Base-by-base conservation (phyloP, 176 grass and related monocot genomes). In the Lolium multiflorum region DNA sequence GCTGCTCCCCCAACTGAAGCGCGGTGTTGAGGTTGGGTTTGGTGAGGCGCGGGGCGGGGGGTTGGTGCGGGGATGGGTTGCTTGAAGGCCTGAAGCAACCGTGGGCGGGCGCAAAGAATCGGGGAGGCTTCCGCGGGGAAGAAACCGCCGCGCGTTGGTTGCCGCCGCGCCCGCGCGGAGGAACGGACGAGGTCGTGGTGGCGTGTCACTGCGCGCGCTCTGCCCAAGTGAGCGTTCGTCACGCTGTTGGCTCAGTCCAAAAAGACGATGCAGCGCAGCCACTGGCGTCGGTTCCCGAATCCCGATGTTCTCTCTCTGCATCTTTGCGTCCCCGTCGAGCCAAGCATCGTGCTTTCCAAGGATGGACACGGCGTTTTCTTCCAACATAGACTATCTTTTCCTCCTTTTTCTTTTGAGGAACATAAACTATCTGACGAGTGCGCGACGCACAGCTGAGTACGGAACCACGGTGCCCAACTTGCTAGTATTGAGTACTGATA, bases 1-100 rank as follows among this genome's bases (percentile, higher is more conserved):
- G 64, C 13, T 43, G 17, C 77, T 17, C 65, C 22, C 26, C 11
- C 51, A 39, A 26, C 54, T 25, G 81, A 44, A 16, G 7, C 4
- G 21, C 71, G 11, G 43, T 21, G 69, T 20, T 14, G 11, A 1
- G 71, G 71, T 74, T 16, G 24, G 6, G 72, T 52, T 5, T 75
- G 72, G 22, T 51, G 71, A 13, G 20, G 41, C 10, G 67, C 70
- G 67, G 1, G 64, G 67, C 70, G 67, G 1, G 64, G 71, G 71
- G 24, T 74, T 74, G 71, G 72, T 75, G 47, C n/a, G 1, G 43
- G 71, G 71, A 24, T 22, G 6, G 71, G 44, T 74, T 74, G 71
- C 71, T 74, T 25, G 72, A 52, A 37, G 62, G 2, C 63, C 9
- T 35, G 63, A 66, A 28, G 1, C 61, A 35, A 35, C 31, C 31